Evolutionary conservation across 345 rosid genomes (phyloP).

Genomic region (Syzygium oleosum): DNA sequence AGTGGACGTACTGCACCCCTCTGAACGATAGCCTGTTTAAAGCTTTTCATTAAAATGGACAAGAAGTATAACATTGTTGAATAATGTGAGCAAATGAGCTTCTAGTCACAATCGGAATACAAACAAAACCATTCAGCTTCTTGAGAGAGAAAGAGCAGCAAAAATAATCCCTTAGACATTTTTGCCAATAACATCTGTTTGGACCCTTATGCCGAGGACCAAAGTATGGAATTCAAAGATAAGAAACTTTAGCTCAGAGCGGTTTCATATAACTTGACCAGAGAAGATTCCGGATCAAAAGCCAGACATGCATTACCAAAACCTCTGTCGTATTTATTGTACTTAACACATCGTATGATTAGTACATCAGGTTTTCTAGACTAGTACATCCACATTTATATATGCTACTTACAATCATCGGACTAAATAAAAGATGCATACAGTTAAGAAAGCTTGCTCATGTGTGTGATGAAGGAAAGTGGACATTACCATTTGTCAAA

Average conservation of each 20-base stretch:
- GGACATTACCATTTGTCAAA: too few species aligned
- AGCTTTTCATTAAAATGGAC: not conserved
- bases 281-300: not conserved
- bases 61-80: not conserved
- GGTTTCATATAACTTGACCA: not conserved
- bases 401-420: too few species aligned
- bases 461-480: too few species aligned
- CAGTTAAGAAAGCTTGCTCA: too few species aligned
- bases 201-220: not conserved
- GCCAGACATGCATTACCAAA: not conserved
- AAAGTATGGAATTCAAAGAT: not conserved
- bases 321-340: too few species aligned
- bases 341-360: too few species aligned
- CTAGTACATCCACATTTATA: too few species aligned
- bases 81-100: not conserved
- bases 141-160: not conserved
- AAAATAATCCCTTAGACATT: not conserved
- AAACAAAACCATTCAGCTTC: not conserved
- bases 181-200: not conserved
- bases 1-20: slow-evolving; percentile 86
- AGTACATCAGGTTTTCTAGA: too few species aligned
- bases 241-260: too few species aligned
- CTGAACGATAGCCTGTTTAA: slow-evolving; percentile 56
- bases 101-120: not conserved
- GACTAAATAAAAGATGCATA: too few species aligned